Evolutionary conservation across 495 filamentous ascomycete genomes (phyloP).

Genomic region (Hypoxylon rickii): DNA sequence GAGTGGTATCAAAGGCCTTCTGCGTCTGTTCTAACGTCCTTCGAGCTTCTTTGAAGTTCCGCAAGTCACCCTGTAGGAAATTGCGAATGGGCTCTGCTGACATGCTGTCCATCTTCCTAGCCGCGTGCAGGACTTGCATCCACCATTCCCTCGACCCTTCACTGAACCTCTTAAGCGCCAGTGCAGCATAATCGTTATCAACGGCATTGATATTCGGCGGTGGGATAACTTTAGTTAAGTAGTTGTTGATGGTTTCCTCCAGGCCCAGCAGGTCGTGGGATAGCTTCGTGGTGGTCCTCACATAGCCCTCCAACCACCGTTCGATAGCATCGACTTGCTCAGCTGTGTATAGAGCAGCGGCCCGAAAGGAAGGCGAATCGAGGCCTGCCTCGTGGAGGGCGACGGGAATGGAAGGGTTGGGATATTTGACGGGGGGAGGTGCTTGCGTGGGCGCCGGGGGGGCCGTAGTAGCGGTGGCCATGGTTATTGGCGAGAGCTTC

Average conservation of each 20-base stretch:
- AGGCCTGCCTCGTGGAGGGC: slow-evolving; percentile 90
- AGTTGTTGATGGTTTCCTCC: slow-evolving; percentile 71
- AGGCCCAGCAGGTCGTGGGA: slow-evolving; percentile 71
- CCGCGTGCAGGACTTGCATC: slow-evolving; percentile 69
- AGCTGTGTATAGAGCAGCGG: slow-evolving; percentile 82
- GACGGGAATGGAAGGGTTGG: slow-evolving; percentile 67
- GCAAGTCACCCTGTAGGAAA: slow-evolving; percentile 75
- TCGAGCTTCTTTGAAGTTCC: slow-evolving; percentile 68
- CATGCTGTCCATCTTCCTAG: slow-evolving; percentile 73
- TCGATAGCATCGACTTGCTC: slow-evolving; percentile 93
- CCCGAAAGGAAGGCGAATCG: slow-evolving; percentile 93
- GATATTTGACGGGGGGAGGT: slow-evolving; percentile 28
- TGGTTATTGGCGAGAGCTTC: slow-evolving; percentile 16
- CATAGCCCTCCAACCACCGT: slow-evolving; percentile 89
- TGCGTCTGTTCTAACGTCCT: slow-evolving; percentile 78
- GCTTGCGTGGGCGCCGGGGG: slow-evolving; percentile 14
- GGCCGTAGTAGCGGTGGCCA: slow-evolving; percentile 22
- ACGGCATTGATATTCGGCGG: slow-evolving; percentile 68
- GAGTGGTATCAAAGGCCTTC: slow-evolving; percentile 76
- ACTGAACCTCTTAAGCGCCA: slow-evolving; percentile 80
- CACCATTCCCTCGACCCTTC: slow-evolving; percentile 87
- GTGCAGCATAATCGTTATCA: slow-evolving; percentile 92
- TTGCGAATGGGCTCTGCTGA: slow-evolving; percentile 79
- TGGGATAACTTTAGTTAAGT: slow-evolving; percentile 71
- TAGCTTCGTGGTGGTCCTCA: slow-evolving; percentile 77